phyloP scores from a whole-genome alignment of 371 early-diverging fungal genomes.

The Saksenaea oblongispora region DNA sequence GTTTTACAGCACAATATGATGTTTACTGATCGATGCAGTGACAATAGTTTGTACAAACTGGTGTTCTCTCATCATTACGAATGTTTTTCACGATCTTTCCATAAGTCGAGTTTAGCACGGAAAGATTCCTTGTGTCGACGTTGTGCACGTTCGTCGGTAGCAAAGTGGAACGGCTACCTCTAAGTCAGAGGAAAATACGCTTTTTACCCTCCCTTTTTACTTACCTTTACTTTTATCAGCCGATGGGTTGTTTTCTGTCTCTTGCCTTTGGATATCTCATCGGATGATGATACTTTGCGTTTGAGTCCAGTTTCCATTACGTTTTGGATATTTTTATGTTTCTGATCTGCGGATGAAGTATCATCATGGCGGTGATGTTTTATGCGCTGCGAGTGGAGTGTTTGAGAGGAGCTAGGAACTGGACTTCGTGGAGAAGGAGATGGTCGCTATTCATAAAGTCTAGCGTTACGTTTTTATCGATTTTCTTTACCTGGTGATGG shows the following conservation, averaged over 20 bases:
- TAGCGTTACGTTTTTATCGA: background rate
- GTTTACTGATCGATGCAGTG: background rate
- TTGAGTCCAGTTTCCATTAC: background rate
- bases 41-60: background rate
- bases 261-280: background rate
- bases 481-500: background rate
- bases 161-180: conserved; percentile 19
- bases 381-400: background rate
- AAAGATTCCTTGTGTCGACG: conserved; percentile 15
- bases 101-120: conserved; percentile 14
- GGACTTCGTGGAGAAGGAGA: background rate
- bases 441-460: background rate
- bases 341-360: background rate
- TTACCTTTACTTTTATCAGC: background rate
- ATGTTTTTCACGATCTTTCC: conserved; percentile 18
- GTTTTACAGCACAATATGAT: no score
- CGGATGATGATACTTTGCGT: background rate
- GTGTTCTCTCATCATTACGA: background rate
- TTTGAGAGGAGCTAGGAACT: background rate
- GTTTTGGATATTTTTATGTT: background rate
- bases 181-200: background rate
- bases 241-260: conserved; percentile 4
- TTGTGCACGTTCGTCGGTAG: conserved; percentile 16
- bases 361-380: background rate
- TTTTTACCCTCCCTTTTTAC: background rate